These are phyloP conservation scores for Myxozyma melibiosi DNA, from an alignment of 805 yeast genomes.

Conservation along the genomic window DNA sequence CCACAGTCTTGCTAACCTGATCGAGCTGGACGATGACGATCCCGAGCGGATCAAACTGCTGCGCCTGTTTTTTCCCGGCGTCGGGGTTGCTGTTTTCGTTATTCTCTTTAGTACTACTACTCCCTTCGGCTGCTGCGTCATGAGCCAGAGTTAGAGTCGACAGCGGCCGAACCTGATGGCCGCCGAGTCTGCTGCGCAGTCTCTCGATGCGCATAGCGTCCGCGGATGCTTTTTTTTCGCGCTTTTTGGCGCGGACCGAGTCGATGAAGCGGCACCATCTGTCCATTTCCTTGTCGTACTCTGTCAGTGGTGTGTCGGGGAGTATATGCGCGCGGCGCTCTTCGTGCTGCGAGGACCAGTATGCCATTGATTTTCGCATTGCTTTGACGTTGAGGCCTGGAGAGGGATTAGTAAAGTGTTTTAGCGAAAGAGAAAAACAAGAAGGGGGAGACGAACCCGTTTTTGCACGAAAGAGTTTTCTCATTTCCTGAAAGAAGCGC, in stretches of 20 bases:
- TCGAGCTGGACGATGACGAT: background rate
- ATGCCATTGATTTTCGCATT: background rate
- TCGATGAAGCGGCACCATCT: background rate
- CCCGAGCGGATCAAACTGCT: background rate
- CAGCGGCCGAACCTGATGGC: background rate
- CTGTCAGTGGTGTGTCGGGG: background rate
- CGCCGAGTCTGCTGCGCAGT: background rate
- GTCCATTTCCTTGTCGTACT: background rate
- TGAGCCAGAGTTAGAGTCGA: too few species aligned
- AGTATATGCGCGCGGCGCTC: background rate
- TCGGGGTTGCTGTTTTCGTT: too few species aligned
- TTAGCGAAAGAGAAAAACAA: background rate
- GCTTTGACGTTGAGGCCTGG: background rate
- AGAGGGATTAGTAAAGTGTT: background rate
- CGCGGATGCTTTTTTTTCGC: background rate
- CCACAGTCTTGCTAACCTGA: background rate
- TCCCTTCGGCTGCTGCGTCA: too few species aligned
- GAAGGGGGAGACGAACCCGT: background rate
- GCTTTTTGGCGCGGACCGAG: background rate
- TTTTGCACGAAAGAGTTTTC: background rate
- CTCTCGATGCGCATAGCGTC: background rate
- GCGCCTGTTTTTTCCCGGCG: background rate
- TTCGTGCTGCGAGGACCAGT: background rate
- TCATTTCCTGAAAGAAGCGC: conserved; percentile 1
- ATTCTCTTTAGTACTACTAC: too few species aligned